phyloP scores from a whole-genome alignment of 192 early-diverging fungal species.

The Backusella tarrabulga region DNA sequence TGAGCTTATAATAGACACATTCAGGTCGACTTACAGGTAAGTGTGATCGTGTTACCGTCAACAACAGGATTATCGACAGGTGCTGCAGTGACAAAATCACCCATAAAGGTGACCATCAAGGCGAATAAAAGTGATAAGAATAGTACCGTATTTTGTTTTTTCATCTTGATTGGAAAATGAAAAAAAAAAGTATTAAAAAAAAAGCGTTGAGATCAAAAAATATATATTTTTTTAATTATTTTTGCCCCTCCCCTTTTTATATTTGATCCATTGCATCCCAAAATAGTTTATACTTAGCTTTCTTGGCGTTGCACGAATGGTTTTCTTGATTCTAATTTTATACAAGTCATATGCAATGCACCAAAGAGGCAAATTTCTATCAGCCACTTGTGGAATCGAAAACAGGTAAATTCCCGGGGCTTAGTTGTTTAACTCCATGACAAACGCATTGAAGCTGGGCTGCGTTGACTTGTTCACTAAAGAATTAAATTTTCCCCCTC shows the following conservation, averaged over 20 bases:
- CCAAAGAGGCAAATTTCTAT: neutral
- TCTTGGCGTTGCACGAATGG: neutral
- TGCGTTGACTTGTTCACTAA: neutral
- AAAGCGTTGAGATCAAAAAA: neutral
- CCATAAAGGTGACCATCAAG: slow-evolving; percentile 13
- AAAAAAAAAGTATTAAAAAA: neutral
- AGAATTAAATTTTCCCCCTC: neutral
- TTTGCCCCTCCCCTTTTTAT: neutral
- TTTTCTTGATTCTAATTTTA: neutral
- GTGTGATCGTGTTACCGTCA: neutral
- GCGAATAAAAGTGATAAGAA: neutral
- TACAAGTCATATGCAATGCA: neutral
- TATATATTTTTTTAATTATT: neutral
- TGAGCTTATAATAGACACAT: neutral
- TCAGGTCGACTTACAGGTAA: neutral
- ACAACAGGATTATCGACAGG: neutral
- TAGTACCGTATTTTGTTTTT: neutral
- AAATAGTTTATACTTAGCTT: neutral
- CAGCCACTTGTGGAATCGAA: slow-evolving; percentile 1
- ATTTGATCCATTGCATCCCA: neutral
- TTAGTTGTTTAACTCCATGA: neutral
- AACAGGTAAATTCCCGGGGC: neutral
- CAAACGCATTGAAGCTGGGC: neutral
- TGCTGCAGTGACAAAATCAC: slow-evolving; percentile 12
- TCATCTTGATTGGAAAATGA: neutral